Evolutionary conservation across 148 eudicot species (phyloP), one percentile per base, ranked within the genome.

Genomic region (Pharnaceum exiguum): DNA sequence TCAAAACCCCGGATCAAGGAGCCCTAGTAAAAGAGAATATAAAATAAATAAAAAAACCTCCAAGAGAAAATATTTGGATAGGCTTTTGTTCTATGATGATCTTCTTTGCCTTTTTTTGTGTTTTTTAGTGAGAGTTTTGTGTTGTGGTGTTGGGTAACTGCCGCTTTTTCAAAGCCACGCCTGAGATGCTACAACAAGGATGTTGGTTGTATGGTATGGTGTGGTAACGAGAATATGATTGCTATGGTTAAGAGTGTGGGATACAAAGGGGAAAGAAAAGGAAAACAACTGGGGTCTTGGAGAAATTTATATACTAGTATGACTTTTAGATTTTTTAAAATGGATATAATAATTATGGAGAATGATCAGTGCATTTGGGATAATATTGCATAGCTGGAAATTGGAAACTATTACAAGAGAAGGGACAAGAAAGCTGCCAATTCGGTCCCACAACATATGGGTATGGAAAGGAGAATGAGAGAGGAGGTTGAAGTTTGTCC

Each of bases 211-310:
- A n/a, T n/a, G n/a, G n/a, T n/a, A n/a, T n/a, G n/a, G n/a, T n/a
- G n/a, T n/a, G n/a, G 15, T 56, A 67, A 68, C 52, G 52, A 67
- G 67, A 65, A 60, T 64, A 76, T 72, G 60, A 68, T 72, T 77
- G 58, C 55, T 43, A 57, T 51, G 28, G 40, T 50, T 51, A 47
- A 11, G 21, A 39, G 7, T 37, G 16, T 36, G 47, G n/a, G n/a
- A n/a, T n/a, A 52, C 2, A 32, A 33, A 37, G 48, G 45, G 21
- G 50, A 31, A 16, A 17, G 19, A 7, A 16, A 29, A 10, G 23
- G 21, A 22, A 39, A 36, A 32, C 9, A 23, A 26, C 38, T 29
- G 12, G 8, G 22, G 10, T 26, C 17, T 9, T 5, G 4, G 8
- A 46, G 30, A 54, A n/a, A n/a, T n/a, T n/a, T n/a, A n/a, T n/a